Evolutionary conservation across 2,329 filamentous ascomycete genomes (phyloP).

Genomic region (Aspergillus pseudotamarii): DNA sequence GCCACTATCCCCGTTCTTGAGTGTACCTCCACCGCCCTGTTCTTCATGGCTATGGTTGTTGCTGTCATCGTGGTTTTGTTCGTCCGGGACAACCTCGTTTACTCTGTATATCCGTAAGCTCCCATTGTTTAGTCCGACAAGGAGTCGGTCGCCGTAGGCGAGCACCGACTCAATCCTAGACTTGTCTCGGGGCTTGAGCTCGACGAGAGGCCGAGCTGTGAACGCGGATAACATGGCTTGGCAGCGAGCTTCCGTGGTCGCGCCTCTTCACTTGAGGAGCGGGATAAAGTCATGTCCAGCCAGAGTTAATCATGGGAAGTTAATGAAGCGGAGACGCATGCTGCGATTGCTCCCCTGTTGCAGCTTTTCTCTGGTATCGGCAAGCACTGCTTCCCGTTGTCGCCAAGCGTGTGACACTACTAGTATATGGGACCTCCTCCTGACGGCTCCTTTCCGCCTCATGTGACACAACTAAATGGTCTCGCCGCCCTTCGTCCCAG

Average conservation of each 20-base stretch:
- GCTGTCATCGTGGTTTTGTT: slow-evolving; percentile 13
- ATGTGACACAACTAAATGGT: slow-evolving; percentile 17
- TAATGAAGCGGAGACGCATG: slow-evolving; percentile 11
- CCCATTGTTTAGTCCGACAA: slow-evolving; percentile 90
- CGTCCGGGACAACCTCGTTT: slow-evolving; percentile 20
- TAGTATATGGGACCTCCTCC: neutral
- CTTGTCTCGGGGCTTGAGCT: slow-evolving; percentile 94
- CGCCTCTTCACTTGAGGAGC: slow-evolving; percentile 19
- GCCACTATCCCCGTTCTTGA: slow-evolving; percentile 17
- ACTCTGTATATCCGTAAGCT: slow-evolving; percentile 87
- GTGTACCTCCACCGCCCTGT: slow-evolving; percentile 17
- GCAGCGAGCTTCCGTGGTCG: slow-evolving; percentile 21
- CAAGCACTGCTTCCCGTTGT: neutral
- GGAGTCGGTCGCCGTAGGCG: slow-evolving; percentile 86
- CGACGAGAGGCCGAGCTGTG: slow-evolving; percentile 92
- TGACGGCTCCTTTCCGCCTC: slow-evolving; percentile 14
- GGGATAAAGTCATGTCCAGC: slow-evolving; percentile 23
- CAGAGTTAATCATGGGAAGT: neutral
- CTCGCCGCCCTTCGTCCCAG: slow-evolving; percentile 5
- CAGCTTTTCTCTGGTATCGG: slow-evolving; percentile 1
- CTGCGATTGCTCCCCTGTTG: slow-evolving; percentile 9
- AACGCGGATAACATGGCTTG: slow-evolving; percentile 89
- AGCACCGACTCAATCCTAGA: slow-evolving; percentile 96
- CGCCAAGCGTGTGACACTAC: slow-evolving; percentile 14
- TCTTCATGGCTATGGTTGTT: slow-evolving; percentile 20